Base-by-base conservation (phyloP, 2,329 filamentous ascomycete species). In the Trichoderma afroharzianum region DNA sequence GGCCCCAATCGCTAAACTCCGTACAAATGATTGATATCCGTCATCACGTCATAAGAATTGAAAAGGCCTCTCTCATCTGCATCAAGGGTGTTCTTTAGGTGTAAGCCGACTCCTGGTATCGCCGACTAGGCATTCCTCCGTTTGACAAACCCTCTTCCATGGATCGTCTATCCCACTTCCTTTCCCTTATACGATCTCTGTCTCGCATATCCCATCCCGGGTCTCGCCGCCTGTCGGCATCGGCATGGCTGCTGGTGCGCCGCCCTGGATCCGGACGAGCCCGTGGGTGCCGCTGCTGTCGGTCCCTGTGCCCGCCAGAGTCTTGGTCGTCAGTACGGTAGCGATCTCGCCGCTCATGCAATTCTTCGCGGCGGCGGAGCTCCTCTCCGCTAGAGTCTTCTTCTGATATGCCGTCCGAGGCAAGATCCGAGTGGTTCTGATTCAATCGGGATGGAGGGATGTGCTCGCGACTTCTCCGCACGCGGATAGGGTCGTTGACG, bases 241-340 rank as follows among this genome's bases (percentile, higher is more conserved):
- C 85, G 28, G 84, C 83, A 72, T 86, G 85, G 74, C 85, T 87
- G 77, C 85, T 86, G 3, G 85, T 84, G 58, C 85, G 79, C 61
- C 84, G 80, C 32, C 82, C 78, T 15, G 79, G 75, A 1, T 84
- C 83, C 1, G 83, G 81, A n/a, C 83, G 80, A 24, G 3, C n/a
- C 33, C 80, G 77, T 14, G 81, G 75, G 73, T 83, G 81, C 30
- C 72, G 75, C 36, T 78, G 78, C 7, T 80, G 80, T 55, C 81
- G 77, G 8, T 81, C 80, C 58, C 81, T 79, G 64, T 79, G 75
- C 43, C 74, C 72, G 24, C 75, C 74, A 1, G 76, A 71, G 18
- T 81, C 81, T 6, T 75, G 75, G 8, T 81, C 78, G 6, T 76
- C 73, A 59, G 82, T 79, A 15, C 79, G 75, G 0, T 81, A 79